Conservation (phyloP, 225 moss, liverwort and hornwort species). For the Ulota crispa region DNA sequence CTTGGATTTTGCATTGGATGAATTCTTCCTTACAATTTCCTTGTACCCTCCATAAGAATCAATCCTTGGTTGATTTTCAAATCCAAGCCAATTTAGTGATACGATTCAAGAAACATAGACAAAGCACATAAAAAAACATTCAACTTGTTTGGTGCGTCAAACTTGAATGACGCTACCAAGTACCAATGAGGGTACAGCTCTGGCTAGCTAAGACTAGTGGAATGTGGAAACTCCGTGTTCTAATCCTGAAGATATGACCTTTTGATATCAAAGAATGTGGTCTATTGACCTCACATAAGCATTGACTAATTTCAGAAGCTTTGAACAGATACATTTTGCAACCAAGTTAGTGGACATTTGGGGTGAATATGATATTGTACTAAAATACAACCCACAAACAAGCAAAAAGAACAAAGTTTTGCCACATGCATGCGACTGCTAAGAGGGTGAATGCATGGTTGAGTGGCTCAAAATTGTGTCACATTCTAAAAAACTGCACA, state of each 20-base stretch:
- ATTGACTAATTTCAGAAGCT: neutral
- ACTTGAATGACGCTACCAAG: neutral
- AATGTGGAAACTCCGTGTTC: neutral
- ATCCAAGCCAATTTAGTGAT: neutral
- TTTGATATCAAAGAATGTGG: neutral
- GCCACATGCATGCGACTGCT: neutral
- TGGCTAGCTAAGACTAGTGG: neutral
- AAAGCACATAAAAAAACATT: neutral
- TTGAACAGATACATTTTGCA: neutral
- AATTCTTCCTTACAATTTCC: neutral
- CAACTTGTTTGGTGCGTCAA: neutral
- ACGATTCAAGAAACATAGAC: neutral
- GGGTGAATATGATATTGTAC: neutral
- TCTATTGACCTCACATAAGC: neutral
- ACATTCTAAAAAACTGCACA: too few species aligned
- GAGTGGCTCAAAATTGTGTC: too few species aligned
- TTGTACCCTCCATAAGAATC: neutral
- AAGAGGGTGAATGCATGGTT: too few species aligned
- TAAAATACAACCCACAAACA: neutral
- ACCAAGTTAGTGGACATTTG: neutral
- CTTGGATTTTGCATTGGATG: neutral
- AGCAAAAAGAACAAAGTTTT: neutral
- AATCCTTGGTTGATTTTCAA: neutral
- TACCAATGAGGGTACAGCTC: neutral
- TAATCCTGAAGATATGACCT: neutral